Conservation (phyloP, 345 rosid genomes). For the Salix purpurea region DNA sequence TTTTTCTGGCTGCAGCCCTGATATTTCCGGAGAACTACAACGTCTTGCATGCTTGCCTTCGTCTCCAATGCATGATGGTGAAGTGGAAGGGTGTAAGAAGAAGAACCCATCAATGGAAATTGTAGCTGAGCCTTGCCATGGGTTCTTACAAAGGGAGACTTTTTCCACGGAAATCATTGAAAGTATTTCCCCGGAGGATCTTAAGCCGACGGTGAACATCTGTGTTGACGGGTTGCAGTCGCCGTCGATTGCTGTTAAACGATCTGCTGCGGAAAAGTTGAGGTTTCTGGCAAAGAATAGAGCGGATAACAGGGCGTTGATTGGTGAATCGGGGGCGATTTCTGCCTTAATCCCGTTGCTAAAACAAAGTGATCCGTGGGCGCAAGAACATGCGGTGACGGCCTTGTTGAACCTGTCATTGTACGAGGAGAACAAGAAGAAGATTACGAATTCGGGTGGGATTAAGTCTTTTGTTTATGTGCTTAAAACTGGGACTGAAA, state of each 20-base stretch:
- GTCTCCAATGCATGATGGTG: constrained; percentile 19
- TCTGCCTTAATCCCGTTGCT: constrained; percentile 80
- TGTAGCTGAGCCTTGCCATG: constrained; percentile 71
- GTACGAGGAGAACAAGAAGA: constrained; percentile 58
- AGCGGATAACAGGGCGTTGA: constrained; percentile 69
- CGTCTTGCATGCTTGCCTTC: constrained; percentile 77
- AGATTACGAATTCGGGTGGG: constrained; percentile 66
- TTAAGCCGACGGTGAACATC: constrained; percentile 87
- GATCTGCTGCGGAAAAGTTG: constrained; percentile 93
- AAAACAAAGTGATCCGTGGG: constrained; percentile 78
- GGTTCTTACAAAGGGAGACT: constrained; percentile 71
- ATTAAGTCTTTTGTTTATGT: constrained; percentile 82
- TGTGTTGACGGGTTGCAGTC: constrained; percentile 80
- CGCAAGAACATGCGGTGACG: constrained; percentile 93
- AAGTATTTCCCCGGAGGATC: constrained; percentile 94
- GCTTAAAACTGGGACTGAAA: constrained; percentile 84
- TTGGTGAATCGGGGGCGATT: constrained; percentile 92
- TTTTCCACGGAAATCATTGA: constrained; percentile 93
- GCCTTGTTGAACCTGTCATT: constrained; percentile 83
- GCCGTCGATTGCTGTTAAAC: constrained; percentile 59
- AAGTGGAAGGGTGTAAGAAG: background rate
- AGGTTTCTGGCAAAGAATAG: constrained; percentile 85
- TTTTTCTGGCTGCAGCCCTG: constrained; percentile 80
- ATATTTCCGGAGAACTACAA: constrained; percentile 89
- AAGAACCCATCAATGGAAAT: constrained; percentile 1